Evolutionary conservation across 495 filamentous ascomycete genomes (phyloP).

Genomic region (Pyronema omphalodes): DNA sequence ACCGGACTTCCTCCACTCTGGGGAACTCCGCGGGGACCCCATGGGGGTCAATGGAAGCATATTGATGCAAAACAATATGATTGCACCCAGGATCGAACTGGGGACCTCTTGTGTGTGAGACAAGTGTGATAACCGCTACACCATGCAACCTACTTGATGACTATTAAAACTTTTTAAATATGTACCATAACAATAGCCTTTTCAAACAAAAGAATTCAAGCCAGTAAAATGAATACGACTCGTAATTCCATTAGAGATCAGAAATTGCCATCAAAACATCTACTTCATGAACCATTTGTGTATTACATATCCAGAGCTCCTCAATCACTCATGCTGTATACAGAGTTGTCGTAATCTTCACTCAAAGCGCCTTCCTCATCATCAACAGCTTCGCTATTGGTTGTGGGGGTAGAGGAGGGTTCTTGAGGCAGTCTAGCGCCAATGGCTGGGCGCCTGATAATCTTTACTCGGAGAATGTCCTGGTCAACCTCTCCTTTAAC

Average conservation of each 20-base stretch:
- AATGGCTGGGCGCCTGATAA: background rate
- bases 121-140: background rate
- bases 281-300: background rate
- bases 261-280: too few relatives aligned
- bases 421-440: background rate
- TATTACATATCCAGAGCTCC: background rate
- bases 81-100: background rate
- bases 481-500: constrained; percentile 2
- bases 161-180: background rate
- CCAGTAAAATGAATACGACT: background rate
- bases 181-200: too few relatives aligned
- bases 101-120: background rate
- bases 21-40: too few relatives aligned
- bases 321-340: background rate
- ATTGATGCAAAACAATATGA: background rate
- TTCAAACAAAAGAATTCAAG: background rate
- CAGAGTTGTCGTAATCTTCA: background rate
- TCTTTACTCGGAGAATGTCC: background rate
- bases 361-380: background rate
- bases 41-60: background rate
- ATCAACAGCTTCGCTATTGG: background rate
- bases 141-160: background rate
- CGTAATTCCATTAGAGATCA: background rate
- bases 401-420: background rate
- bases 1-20: too few relatives aligned